These are phyloP conservation scores for Endothia cerciana DNA, from an alignment of 2,329 filamentous ascomycete species.

Conservation along the genomic window DNA sequence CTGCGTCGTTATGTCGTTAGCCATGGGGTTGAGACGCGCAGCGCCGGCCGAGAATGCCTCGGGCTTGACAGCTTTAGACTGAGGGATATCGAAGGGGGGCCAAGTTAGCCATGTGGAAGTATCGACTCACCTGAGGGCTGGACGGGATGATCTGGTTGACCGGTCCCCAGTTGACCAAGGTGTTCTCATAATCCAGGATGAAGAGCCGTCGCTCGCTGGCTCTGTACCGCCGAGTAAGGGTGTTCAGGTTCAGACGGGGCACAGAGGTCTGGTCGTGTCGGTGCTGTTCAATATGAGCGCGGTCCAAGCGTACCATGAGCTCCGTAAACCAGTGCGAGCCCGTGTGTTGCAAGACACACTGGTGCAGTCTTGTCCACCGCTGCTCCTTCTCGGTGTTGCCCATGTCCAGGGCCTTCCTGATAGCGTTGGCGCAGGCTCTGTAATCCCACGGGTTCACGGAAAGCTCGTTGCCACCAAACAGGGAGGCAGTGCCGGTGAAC, in stretches of 20 bases:
- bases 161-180: constrained; percentile 83
- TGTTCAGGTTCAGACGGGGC: constrained; percentile 75
- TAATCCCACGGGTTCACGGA: constrained; percentile 97
- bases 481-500: constrained; percentile 87
- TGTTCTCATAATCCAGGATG: constrained; percentile 92
- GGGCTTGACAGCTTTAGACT: constrained; percentile 7
- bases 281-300: constrained; percentile 82
- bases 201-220: constrained; percentile 73
- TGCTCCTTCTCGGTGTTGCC: constrained; percentile 69
- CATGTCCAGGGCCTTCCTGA: constrained; percentile 84
- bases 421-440: constrained; percentile 81
- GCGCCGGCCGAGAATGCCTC: constrained; percentile 13
- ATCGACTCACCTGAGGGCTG: constrained; percentile 64
- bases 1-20: constrained; percentile 42
- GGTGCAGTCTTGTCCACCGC: constrained; percentile 75
- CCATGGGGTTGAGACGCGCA: constrained; percentile 1
- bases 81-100: background rate
- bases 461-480: constrained; percentile 81
- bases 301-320: constrained; percentile 71
- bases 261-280: constrained; percentile 83
- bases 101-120: background rate
- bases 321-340: constrained; percentile 85
- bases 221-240: constrained; percentile 68
- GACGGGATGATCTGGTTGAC: constrained; percentile 83
- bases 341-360: constrained; percentile 78